phyloP scores from a whole-genome alignment of 2,329 filamentous ascomycete genomes.

The Fusarium palustre region DNA sequence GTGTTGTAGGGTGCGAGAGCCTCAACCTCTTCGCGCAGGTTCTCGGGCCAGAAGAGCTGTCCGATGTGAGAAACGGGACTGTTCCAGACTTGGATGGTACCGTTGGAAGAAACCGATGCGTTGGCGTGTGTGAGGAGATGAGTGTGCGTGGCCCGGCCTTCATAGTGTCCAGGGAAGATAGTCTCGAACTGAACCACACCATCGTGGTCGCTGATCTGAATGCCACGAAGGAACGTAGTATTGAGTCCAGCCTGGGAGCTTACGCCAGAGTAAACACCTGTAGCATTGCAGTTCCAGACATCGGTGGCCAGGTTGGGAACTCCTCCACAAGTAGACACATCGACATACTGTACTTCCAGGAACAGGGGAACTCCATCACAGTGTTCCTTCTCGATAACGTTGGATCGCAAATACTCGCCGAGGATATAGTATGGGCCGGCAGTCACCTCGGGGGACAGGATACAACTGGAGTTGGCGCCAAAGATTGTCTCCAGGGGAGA shows the following conservation, averaged over 20 bases:
- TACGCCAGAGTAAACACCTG: conserved; percentile 10
- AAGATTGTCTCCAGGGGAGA: conserved; percentile 10
- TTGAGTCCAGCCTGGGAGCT: conserved; percentile 10
- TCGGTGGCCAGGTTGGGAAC: conserved; percentile 9
- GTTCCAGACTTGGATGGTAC: conserved; percentile 16
- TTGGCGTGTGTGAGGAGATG: conserved; percentile 14
- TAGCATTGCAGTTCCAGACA: conserved; percentile 21
- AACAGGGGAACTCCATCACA: conserved; percentile 11
- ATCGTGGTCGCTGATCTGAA: conserved; percentile 13
- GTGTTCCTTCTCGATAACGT: conserved; percentile 6
- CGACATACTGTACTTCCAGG: conserved; percentile 22
- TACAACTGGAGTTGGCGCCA: conserved; percentile 18
- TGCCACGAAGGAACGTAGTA: conserved; percentile 16
- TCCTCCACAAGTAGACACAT: not conserved
- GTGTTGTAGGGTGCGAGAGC: conserved; percentile 6
- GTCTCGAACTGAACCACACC: conserved; percentile 18
- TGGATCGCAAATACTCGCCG: conserved; percentile 15
- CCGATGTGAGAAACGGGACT: conserved; percentile 17
- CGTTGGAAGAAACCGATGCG: conserved; percentile 7
- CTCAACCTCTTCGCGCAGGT: not conserved
- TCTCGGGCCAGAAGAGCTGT: conserved; percentile 19
- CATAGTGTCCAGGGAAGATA: conserved; percentile 11
- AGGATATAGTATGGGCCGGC: conserved; percentile 7
- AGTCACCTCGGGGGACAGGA: not conserved
- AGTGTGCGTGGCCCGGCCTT: conserved; percentile 5